Conservation (phyloP, 2,329 filamentous ascomycete species). For the Fusarium sp. region DNA sequence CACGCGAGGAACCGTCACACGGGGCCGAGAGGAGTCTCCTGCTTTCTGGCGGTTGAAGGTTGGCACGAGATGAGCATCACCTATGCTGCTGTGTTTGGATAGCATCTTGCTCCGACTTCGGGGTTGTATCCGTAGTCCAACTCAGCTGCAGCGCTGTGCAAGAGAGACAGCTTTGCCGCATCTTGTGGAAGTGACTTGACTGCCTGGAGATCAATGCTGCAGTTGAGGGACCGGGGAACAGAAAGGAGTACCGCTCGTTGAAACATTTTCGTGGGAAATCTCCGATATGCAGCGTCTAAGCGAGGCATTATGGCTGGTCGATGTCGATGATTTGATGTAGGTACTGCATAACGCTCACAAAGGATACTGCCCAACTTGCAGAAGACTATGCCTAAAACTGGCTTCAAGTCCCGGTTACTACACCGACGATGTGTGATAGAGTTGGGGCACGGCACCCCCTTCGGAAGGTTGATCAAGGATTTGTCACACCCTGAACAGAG, state of each 20-base stretch:
- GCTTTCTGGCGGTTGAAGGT: conserved; percentile 6
- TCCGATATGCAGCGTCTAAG: conserved; percentile 45
- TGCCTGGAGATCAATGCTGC: conserved; percentile 9
- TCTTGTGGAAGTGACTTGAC: background rate
- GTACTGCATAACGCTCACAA: conserved; percentile 22
- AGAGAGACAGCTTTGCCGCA: conserved; percentile 17
- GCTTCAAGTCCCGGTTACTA: conserved; percentile 34
- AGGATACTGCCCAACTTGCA: conserved; percentile 40
- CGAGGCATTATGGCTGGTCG: conserved; percentile 35
- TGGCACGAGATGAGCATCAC: conserved; percentile 29
- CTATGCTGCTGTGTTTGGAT: conserved; percentile 21
- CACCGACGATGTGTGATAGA: conserved; percentile 39
- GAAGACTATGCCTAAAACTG: conserved; percentile 35
- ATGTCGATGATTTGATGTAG: conserved; percentile 29
- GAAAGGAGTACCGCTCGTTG: conserved; percentile 22
- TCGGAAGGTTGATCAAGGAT: conserved; percentile 43
- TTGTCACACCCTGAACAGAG: conserved; percentile 39
- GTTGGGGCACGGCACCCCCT: conserved; percentile 17
- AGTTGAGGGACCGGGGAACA: conserved; percentile 14
- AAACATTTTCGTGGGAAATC: conserved; percentile 43
- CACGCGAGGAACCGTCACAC: conserved; percentile 27
- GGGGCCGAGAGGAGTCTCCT: conserved; percentile 5
- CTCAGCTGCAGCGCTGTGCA: conserved; percentile 25
- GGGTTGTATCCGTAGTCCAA: conserved; percentile 19
- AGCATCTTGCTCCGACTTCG: conserved; percentile 23